Percentiles rank a stretch among this genome's conserved stretches.
Evolutionary conservation across 768 basidiomycete genomes (phyloP).

Genomic region (Boletus bicolor): DNA sequence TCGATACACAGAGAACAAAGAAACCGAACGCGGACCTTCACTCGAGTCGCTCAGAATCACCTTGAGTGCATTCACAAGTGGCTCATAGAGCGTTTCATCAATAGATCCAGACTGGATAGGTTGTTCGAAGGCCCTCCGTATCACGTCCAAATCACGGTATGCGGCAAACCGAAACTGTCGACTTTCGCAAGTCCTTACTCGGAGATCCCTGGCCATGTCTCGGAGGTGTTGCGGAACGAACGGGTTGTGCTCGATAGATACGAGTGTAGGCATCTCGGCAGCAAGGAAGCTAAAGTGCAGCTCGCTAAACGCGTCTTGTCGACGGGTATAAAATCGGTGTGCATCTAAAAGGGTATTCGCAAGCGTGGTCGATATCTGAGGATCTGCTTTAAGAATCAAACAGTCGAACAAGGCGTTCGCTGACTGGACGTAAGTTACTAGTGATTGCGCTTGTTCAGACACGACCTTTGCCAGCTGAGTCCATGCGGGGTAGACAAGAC

Average conservation of each 20-base stretch:
- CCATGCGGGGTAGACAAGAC: slow-evolving; percentile 82
- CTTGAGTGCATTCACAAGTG: slow-evolving; percentile 62
- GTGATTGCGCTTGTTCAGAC: slow-evolving; percentile 37
- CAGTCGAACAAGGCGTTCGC: slow-evolving; percentile 61
- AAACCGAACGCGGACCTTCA: slow-evolving; percentile 42
- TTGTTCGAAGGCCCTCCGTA: slow-evolving; percentile 66
- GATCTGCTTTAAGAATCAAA: slow-evolving; percentile 55
- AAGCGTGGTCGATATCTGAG: slow-evolving; percentile 34
- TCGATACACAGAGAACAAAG: background rate
- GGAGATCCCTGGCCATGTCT: slow-evolving; percentile 46
- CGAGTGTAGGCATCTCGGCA: slow-evolving; percentile 62
- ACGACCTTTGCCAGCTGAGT: slow-evolving; percentile 45
- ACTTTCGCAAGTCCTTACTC: slow-evolving; percentile 57
- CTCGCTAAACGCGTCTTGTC: slow-evolving; percentile 64
- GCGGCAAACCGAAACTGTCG: slow-evolving; percentile 72
- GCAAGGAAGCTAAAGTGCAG: slow-evolving; percentile 64
- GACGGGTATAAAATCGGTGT: slow-evolving; percentile 66
- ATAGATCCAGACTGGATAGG: slow-evolving; percentile 48
- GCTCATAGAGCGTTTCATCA: slow-evolving; percentile 53
- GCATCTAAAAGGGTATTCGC: slow-evolving; percentile 57
- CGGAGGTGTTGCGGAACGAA: slow-evolving; percentile 51
- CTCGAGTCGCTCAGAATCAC: slow-evolving; percentile 62
- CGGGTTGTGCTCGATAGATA: slow-evolving; percentile 64
- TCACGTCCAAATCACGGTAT: slow-evolving; percentile 69
- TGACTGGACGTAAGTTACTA: slow-evolving; percentile 53